These are phyloP conservation scores for Heliamphora pulchella DNA, from an alignment of 179 eudicot genomes.

Conservation along the genomic window DNA sequence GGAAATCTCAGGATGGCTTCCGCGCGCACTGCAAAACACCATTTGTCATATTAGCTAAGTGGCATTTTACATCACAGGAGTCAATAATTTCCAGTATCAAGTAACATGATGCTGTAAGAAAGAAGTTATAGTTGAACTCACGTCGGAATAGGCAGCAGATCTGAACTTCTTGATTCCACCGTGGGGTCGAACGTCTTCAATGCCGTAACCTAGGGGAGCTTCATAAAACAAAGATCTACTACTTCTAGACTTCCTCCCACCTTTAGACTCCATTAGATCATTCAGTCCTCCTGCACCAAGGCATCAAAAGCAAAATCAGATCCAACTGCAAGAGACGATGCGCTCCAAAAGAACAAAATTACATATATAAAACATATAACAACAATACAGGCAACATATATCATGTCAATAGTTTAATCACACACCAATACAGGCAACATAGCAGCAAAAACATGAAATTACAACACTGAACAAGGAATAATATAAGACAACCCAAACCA, in stretches of 20 bases:
- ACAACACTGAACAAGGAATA: background rate
- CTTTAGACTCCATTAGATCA: slow-evolving; percentile 88
- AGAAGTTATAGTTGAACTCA: slow-evolving; percentile 19
- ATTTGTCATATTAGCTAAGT: background rate
- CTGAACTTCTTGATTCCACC: slow-evolving; percentile 66
- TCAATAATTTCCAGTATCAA: background rate
- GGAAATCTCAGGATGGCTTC: slow-evolving; percentile 85
- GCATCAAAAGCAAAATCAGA: slow-evolving; percentile 10
- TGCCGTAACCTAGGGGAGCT: slow-evolving; percentile 69
- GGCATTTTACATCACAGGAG: background rate
- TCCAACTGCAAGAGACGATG: background rate
- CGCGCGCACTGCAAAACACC: slow-evolving; percentile 81
- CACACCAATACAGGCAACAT: background rate
- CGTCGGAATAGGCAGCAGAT: slow-evolving; percentile 76
- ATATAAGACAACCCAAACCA: background rate
- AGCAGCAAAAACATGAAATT: background rate
- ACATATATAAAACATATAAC: background rate
- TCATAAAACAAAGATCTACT: slow-evolving; percentile 42
- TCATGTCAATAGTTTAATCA: background rate
- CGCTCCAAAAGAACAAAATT: background rate
- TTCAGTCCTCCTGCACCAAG: slow-evolving; percentile 35
- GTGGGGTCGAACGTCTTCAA: slow-evolving; percentile 67
- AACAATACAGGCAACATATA: background rate
- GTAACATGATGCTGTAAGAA: background rate
- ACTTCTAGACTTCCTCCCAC: slow-evolving; percentile 62